A percentile compares a stretch with the other conserved stretches of the same genome.
phyloP scores from a whole-genome alignment of 208 protist genomes.

The Trichomonas vaginalis region DNA sequence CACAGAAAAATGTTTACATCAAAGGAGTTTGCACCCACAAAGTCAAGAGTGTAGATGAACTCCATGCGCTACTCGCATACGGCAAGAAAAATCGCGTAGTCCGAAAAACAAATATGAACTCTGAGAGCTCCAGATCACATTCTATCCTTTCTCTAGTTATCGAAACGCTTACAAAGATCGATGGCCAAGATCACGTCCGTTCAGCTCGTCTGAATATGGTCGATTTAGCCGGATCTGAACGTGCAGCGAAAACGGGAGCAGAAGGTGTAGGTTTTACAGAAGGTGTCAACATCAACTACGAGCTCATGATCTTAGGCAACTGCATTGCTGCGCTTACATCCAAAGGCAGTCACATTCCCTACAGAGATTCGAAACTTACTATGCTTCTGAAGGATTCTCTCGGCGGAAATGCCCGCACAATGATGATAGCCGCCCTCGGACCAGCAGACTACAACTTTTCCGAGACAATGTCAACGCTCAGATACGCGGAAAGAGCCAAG shows the following conservation, averaged over 20 bases:
- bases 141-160: conserved; percentile 44
- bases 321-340: neutral
- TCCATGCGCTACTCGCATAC: conserved; percentile 44
- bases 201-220: conserved; percentile 53
- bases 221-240: conserved; percentile 69
- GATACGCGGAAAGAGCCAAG: conserved; percentile 15
- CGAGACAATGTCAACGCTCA: conserved; percentile 37
- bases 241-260: conserved; percentile 49
- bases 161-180: neutral
- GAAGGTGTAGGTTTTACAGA: neutral
- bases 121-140: conserved; percentile 51
- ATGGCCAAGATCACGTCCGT: neutral
- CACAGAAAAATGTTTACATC: conserved; percentile 31
- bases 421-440: conserved; percentile 46
- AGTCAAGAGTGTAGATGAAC: conserved; percentile 17
- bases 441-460: conserved; percentile 46
- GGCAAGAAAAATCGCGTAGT: conserved; percentile 57
- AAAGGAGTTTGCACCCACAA: conserved; percentile 21
- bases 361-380: conserved; percentile 50
- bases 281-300: conserved; percentile 23
- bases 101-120: conserved; percentile 59
- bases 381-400: conserved; percentile 46
- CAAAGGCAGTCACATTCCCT: conserved; percentile 47
- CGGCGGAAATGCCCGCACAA: conserved; percentile 48
- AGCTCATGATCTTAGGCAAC: neutral